Percentiles rank a stretch among this genome's conserved stretches.
phyloP scores from a whole-genome alignment of 495 filamentous ascomycete species.

The Parathielavia hyrcaniae region DNA sequence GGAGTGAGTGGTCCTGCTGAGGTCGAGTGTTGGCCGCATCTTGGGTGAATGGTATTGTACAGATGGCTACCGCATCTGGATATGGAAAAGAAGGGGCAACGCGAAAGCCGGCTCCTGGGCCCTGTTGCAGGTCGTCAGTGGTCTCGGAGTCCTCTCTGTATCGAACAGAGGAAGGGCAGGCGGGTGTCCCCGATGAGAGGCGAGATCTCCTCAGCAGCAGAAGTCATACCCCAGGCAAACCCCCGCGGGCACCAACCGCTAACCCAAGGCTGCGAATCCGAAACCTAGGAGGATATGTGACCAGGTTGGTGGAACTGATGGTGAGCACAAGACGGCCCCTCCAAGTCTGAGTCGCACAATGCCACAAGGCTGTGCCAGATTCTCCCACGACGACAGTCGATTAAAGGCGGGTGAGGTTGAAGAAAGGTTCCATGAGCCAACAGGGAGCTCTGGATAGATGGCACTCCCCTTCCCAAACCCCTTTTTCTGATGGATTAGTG shows the following conservation, averaged over 20 bases:
- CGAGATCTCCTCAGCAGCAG: not conserved
- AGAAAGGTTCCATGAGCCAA: not conserved
- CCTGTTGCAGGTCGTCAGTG: not conserved
- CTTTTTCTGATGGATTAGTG: not conserved
- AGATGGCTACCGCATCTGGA: not conserved
- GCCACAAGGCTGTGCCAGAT: constrained; percentile 1
- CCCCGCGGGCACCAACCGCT: not conserved
- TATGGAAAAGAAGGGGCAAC: not conserved
- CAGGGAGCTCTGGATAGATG: constrained; percentile 14
- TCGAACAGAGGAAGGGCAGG: not conserved
- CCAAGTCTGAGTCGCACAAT: constrained; percentile 14
- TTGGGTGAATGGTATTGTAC: constrained; percentile 12
- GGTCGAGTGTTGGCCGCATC: constrained; percentile 48
- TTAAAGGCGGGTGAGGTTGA: constrained; percentile 11
- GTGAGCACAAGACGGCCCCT: constrained; percentile 1
- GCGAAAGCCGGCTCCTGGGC: constrained; percentile 1
- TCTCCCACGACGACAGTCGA: constrained; percentile 6
- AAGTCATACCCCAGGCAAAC: not conserved
- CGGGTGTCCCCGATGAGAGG: not conserved
- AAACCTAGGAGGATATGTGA: constrained; percentile 7
- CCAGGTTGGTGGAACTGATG: not conserved
- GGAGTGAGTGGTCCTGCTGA: constrained; percentile 42
- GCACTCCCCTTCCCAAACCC: not conserved
- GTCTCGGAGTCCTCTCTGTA: not conserved
- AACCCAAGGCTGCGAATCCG: constrained; percentile 1